phyloP scores from a whole-genome alignment of 1,284 basidiomycete species.

The Pseudomicrostroma phylloplanum region DNA sequence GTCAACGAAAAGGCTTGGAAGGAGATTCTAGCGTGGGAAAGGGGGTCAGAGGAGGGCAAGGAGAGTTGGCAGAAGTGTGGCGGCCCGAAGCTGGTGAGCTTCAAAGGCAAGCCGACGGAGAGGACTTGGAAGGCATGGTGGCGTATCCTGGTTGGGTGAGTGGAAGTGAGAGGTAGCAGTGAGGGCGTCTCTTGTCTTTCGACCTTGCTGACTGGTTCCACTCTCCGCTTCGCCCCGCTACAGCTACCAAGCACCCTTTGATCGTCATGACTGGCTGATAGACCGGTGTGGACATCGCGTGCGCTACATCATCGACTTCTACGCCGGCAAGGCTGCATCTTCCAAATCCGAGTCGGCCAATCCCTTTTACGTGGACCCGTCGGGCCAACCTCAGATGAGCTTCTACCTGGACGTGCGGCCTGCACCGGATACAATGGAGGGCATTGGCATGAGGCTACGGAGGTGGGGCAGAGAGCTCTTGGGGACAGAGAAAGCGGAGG shows the following conservation, averaged over 20 bases:
- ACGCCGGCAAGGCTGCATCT: slow-evolving; percentile 65
- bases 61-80: slow-evolving; percentile 65
- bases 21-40: slow-evolving; percentile 85
- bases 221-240: neutral
- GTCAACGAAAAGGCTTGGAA: slow-evolving; percentile 96
- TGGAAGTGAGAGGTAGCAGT: slow-evolving; percentile 17
- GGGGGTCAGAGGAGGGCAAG: neutral
- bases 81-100: slow-evolving; percentile 73
- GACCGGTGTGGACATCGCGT: slow-evolving; percentile 79
- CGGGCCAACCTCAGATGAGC: slow-evolving; percentile 47
- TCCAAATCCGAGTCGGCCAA: slow-evolving; percentile 46
- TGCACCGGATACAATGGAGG: slow-evolving; percentile 84
- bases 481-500: neutral
- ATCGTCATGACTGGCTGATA: slow-evolving; percentile 94
- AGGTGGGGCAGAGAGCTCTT: neutral
- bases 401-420: slow-evolving; percentile 94
- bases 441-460: slow-evolving; percentile 63
- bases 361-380: neutral
- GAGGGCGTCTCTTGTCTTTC: neutral
- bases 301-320: slow-evolving; percentile 97
- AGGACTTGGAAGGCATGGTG: slow-evolving; percentile 71
- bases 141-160: slow-evolving; percentile 79
- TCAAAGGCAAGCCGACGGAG: slow-evolving; percentile 57
- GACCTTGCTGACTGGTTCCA: neutral
- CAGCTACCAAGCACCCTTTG: slow-evolving; percentile 84